phyloP scores from a whole-genome alignment of 768 basidiomycete species.

The Asterophora lycoperdoides region DNA sequence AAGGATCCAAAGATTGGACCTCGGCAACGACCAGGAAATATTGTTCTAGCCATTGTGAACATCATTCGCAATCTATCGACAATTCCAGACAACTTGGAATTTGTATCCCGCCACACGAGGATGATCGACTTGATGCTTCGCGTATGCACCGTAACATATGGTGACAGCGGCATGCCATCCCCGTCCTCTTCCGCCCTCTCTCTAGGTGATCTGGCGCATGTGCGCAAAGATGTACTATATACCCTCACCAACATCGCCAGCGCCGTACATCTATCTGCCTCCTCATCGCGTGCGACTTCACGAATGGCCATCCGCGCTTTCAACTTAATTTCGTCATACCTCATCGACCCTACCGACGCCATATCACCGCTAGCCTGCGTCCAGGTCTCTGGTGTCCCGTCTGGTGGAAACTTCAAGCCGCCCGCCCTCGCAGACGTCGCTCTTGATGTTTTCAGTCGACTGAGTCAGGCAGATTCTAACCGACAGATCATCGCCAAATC shows the following conservation, averaged over 20 bases:
- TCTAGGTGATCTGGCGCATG: conserved; percentile 61
- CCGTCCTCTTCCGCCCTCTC: conserved; percentile 60
- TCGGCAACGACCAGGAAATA: conserved; percentile 62
- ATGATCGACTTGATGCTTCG: conserved; percentile 66
- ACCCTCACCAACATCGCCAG: conserved; percentile 61
- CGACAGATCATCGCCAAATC: conserved; percentile 64
- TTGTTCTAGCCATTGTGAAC: conserved; percentile 67
- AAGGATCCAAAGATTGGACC: conserved; percentile 51
- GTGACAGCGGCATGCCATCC: conserved; percentile 27
- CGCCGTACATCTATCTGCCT: conserved; percentile 44
- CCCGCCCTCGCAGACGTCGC: conserved; percentile 66
- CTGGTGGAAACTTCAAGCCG: conserved; percentile 42
- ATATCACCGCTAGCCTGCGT: conserved; percentile 57
- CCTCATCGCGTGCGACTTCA: conserved; percentile 37
- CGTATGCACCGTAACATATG: conserved; percentile 49
- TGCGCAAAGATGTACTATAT: conserved; percentile 75
- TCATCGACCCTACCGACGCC: conserved; percentile 66
- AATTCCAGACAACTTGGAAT: conserved; percentile 63
- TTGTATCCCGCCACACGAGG: conserved; percentile 61
- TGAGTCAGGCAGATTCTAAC: conserved; percentile 74
- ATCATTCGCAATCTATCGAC: conserved; percentile 86
- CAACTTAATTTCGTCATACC: conserved; percentile 67
- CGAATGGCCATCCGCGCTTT: conserved; percentile 57
- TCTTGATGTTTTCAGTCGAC: conserved; percentile 79
- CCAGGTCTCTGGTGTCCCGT: conserved; percentile 47